Evolutionary conservation across 139 green algal genomes (phyloP).

Genomic region (Chlamydomonas sp.): DNA sequence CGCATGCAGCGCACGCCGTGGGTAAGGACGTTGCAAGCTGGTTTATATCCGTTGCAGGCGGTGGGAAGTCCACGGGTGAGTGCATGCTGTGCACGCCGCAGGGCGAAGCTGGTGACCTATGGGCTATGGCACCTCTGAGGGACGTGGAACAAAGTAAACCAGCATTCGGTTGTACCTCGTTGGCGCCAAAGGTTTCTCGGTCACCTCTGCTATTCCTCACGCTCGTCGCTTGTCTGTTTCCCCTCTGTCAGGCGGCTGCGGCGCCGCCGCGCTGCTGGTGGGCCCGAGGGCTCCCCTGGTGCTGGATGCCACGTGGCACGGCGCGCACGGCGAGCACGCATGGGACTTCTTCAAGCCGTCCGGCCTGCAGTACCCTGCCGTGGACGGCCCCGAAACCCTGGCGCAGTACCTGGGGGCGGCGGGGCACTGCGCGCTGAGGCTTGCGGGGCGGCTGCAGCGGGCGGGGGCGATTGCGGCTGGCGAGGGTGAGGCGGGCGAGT

Average conservation of each 20-base stretch:
- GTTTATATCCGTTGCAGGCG: no score
- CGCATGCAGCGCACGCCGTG: no score
- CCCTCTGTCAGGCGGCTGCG: slow-evolving; percentile 68
- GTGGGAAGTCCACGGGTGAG: no score
- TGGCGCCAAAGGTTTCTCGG: no score
- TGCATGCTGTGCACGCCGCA: not conserved
- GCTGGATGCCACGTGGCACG: slow-evolving; percentile 71
- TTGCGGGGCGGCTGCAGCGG: slow-evolving; percentile 16
- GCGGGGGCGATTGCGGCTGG: slow-evolving; percentile 4
- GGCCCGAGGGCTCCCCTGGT: slow-evolving; percentile 84
- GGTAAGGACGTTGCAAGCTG: not conserved
- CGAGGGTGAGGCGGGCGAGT: not conserved
- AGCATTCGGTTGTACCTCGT: no score
- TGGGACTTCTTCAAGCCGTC: slow-evolving; percentile 92
- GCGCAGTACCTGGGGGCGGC: slow-evolving; percentile 44
- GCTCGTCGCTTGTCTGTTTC: not conserved
- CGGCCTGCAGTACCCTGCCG: slow-evolving; percentile 67
- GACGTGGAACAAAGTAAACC: no score
- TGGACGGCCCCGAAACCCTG: slow-evolving; percentile 51
- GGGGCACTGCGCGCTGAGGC: slow-evolving; percentile 12
- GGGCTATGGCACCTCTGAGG: no score
- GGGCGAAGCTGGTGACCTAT: not conserved
- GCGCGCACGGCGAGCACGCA: slow-evolving; percentile 67
- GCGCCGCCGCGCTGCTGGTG: slow-evolving; percentile 88
- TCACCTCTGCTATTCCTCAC: not conserved